A percentile compares a stretch with the other conserved stretches of the same genome.
These are phyloP conservation scores for Penicillium argentinense DNA, from an alignment of 495 filamentous ascomycete genomes.

Conservation along the genomic window DNA sequence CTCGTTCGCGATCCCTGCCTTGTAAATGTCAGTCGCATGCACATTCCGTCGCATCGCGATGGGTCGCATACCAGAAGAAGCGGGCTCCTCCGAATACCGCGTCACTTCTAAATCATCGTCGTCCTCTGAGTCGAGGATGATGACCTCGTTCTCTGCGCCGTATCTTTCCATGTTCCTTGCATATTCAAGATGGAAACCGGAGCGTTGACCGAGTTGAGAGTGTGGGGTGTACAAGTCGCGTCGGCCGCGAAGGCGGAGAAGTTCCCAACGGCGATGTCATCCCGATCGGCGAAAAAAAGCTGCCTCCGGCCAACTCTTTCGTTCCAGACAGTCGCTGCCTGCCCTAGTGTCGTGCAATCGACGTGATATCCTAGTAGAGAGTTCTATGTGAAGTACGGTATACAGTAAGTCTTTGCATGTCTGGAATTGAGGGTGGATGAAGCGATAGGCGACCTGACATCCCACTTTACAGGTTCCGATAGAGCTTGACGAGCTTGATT, in stretches of 20 bases:
- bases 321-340: constrained; percentile 4
- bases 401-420: too few relatives aligned
- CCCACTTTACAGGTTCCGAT: constrained; percentile 3
- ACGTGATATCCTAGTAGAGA: neutral
- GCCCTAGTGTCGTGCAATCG: constrained; percentile 3
- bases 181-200: constrained; percentile 7
- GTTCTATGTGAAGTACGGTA: too few relatives aligned
- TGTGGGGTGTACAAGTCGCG: too few relatives aligned
- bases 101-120: constrained; percentile 44
- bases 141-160: constrained; percentile 18
- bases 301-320: constrained; percentile 8
- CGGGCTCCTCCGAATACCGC: constrained; percentile 13
- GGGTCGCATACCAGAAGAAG: constrained; percentile 8
- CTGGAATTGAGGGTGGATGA: too few relatives aligned
- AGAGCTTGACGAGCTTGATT: constrained; percentile 9
- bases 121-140: constrained; percentile 30
- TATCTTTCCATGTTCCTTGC: constrained; percentile 14
- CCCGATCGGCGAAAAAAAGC: constrained; percentile 23
- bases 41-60: constrained; percentile 11
- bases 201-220: neutral
- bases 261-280: constrained; percentile 19
- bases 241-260: constrained; percentile 15
- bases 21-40: constrained; percentile 16
- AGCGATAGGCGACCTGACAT: constrained; percentile 3
- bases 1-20: neutral